phyloP scores from a whole-genome alignment of 169 alveolate genomes.

The Cyclospora cayetanensis region DNA sequence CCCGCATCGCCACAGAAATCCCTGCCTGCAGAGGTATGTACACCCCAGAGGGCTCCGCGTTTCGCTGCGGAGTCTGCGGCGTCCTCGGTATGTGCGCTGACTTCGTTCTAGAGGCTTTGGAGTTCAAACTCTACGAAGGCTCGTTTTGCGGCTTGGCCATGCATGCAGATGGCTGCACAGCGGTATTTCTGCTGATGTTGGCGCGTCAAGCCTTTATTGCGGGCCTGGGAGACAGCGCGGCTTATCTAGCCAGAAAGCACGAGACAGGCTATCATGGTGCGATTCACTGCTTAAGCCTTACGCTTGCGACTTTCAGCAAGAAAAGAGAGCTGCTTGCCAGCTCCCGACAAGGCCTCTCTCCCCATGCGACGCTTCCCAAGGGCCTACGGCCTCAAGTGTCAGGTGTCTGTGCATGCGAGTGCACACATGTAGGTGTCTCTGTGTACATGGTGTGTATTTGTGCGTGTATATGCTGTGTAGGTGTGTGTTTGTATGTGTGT shows the following conservation, averaged over 20 bases:
- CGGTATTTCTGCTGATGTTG: constrained; percentile 79
- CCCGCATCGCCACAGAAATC: constrained; percentile 71
- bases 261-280: neutral
- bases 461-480: too few relatives aligned
- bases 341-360: neutral
- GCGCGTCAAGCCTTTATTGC: constrained; percentile 77
- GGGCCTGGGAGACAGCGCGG: constrained; percentile 87
- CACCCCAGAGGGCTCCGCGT: neutral
- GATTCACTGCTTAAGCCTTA: neutral
- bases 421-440: too few relatives aligned
- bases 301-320: too few relatives aligned
- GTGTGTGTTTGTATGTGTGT: neutral
- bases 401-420: too few relatives aligned
- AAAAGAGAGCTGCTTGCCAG: neutral
- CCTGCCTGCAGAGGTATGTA: constrained; percentile 61
- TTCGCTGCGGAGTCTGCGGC: neutral
- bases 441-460: too few relatives aligned
- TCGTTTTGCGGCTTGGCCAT: neutral
- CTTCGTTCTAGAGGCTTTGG: neutral
- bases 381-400: too few relatives aligned
- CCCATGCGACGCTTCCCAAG: neutral
- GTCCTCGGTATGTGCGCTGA: neutral
- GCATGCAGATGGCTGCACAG: constrained; percentile 87
- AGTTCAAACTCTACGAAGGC: neutral
- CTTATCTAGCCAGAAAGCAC: constrained; percentile 75